Conservation (phyloP, 2,329 filamentous ascomycete genomes). For the Chaetomium olivaceum region DNA sequence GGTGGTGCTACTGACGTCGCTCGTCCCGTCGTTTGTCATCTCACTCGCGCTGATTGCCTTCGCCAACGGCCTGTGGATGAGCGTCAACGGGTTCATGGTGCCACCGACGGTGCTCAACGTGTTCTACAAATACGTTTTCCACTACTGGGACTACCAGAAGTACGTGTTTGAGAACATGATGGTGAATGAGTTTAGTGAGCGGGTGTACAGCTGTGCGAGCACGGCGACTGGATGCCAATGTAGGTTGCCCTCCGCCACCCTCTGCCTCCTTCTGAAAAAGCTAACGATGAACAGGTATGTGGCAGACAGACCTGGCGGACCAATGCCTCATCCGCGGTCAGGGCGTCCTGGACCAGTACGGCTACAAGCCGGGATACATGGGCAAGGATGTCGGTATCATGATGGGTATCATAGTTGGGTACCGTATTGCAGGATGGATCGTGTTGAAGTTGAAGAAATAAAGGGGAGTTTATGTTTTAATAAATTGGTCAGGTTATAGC, state of each 20-base stretch:
- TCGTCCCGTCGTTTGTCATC: constrained; percentile 79
- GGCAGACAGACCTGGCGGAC: constrained; percentile 58
- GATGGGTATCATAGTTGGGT: constrained; percentile 72
- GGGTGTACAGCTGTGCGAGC: constrained; percentile 61
- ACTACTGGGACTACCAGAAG: constrained; percentile 84
- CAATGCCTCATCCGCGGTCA: constrained; percentile 71
- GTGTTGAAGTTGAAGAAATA: constrained; percentile 49
- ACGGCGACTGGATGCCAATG: constrained; percentile 57
- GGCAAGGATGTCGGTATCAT: constrained; percentile 76
- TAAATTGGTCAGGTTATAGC: not conserved
- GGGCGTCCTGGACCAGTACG: constrained; percentile 69
- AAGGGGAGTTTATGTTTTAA: not conserved
- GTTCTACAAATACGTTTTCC: constrained; percentile 85
- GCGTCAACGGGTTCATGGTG: constrained; percentile 79
- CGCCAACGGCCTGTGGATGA: constrained; percentile 89
- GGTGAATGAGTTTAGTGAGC: constrained; percentile 76
- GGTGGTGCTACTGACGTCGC: constrained; percentile 71
- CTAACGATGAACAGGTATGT: constrained; percentile 52
- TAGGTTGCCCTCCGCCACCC: constrained; percentile 13
- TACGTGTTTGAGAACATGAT: constrained; percentile 94
- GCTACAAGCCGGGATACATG: constrained; percentile 62
- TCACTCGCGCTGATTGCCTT: constrained; percentile 78
- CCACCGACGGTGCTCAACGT: constrained; percentile 70
- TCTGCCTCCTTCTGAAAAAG: no score
- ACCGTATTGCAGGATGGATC: constrained; percentile 67